phyloP scores from a whole-genome alignment of 1,284 basidiomycete genomes.

The Trametes hirsuta region DNA sequence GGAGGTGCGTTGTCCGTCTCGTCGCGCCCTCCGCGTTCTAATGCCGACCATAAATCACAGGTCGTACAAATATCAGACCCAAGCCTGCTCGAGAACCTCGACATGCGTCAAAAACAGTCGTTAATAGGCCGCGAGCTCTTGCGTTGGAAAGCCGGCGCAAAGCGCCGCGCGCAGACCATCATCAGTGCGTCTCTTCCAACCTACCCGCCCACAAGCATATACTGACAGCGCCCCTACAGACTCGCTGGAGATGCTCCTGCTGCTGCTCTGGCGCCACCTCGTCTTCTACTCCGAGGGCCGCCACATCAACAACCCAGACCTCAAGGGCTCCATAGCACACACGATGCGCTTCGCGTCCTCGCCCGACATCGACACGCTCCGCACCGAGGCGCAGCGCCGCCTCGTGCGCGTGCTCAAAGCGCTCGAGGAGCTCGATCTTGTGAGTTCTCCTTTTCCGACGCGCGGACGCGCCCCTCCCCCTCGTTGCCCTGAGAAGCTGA shows the following conservation, averaged over 20 bases:
- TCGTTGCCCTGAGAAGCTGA: background rate
- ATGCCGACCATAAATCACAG: slow-evolving; percentile 36
- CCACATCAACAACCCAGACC: slow-evolving; percentile 40
- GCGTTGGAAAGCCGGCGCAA: slow-evolving; percentile 47
- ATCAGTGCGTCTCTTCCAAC: slow-evolving; percentile 48
- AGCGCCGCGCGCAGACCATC: slow-evolving; percentile 52
- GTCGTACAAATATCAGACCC: slow-evolving; percentile 59
- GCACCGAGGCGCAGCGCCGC: slow-evolving; percentile 54
- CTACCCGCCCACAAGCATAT: slow-evolving; percentile 2
- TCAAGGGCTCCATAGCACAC: slow-evolving; percentile 47
- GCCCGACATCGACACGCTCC: slow-evolving; percentile 56
- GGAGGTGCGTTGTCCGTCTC: slow-evolving; percentile 50
- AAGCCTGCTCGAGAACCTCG: slow-evolving; percentile 62
- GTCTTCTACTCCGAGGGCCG: slow-evolving; percentile 57
- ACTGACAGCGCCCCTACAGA: slow-evolving; percentile 42
- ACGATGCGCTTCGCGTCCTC: slow-evolving; percentile 59
- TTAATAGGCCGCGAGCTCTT: slow-evolving; percentile 65
- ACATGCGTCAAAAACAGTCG: slow-evolving; percentile 67
- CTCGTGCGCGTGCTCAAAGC: slow-evolving; percentile 54
- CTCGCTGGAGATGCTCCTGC: slow-evolving; percentile 80
- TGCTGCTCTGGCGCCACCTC: slow-evolving; percentile 87
- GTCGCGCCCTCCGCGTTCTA: background rate
- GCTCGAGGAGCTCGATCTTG: slow-evolving; percentile 55
- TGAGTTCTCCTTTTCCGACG: slow-evolving; percentile 28
- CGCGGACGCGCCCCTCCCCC: background rate